Evolutionary conservation across 768 basidiomycete genomes (phyloP).

Genomic region (Suillus hirtellus): DNA sequence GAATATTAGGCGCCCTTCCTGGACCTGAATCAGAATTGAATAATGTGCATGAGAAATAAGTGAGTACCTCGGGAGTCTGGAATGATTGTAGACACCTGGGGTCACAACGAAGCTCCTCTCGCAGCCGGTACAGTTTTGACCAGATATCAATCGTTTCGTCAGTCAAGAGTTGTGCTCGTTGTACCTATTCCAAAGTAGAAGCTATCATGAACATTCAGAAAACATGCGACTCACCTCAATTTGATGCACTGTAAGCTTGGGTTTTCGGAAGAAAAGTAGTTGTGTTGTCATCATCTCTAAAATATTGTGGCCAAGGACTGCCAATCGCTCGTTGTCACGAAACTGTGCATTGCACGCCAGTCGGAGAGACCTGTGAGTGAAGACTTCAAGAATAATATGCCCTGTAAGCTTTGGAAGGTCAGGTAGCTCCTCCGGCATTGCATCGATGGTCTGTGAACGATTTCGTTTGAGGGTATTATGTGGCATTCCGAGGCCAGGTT

Average conservation of each 20-base stretch:
- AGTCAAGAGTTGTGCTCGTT: conserved; percentile 29
- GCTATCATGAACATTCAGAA: conserved; percentile 1
- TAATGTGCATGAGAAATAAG: conserved; percentile 16
- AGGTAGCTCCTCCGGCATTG: conserved; percentile 34
- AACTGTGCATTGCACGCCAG: conserved; percentile 42
- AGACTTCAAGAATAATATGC: conserved; percentile 65
- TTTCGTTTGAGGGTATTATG: conserved; percentile 39
- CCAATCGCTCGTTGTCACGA: conserved; percentile 58
- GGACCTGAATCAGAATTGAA: conserved; percentile 20
- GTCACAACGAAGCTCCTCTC: conserved; percentile 35
- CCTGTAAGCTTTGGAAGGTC: conserved; percentile 51
- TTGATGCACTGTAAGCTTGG: conserved; percentile 47
- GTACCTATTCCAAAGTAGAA: conserved; percentile 22
- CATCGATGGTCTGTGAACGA: conserved; percentile 28
- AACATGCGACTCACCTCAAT: conserved; percentile 49
- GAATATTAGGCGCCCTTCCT: conserved; percentile 63
- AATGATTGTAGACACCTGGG: conserved; percentile 28
- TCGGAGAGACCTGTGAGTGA: conserved; percentile 66
- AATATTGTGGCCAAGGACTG: conserved; percentile 49
- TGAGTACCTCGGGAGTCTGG: conserved; percentile 40
- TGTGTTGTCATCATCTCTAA: conserved; percentile 49
- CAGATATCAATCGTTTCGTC: conserved; percentile 37
- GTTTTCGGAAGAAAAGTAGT: conserved; percentile 50
- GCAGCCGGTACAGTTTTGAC: conserved; percentile 38
- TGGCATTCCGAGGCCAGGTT: conserved; percentile 27